Evolutionary conservation across 768 basidiomycete species (phyloP), one percentile per base, ranked within the genome.

Genomic region (Auriscalpium vulgare): DNA sequence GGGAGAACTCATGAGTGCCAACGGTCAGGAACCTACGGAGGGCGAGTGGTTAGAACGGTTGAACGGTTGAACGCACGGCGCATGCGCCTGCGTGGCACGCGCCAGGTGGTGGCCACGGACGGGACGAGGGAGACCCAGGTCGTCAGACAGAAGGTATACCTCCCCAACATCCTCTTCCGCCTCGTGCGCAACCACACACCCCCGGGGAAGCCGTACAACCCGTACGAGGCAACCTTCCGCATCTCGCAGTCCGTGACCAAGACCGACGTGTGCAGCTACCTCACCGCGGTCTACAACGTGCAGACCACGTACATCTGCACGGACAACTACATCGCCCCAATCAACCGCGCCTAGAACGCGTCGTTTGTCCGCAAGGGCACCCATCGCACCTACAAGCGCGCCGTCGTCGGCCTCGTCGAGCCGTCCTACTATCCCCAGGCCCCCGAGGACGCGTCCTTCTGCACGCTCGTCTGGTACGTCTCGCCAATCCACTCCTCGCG

Each of bases 151-250:
- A 83, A 83, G 60, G 77, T 97, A 19, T 97, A 93, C 73, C 85
- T 97, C 38, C 94, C 94, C 43, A 95, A 97, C 70, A 77, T 87
- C 67, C 70, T 88, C 58, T 86, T 95, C 70, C 79, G 81, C 55
- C 77, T 97, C 55, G 83, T 95, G 46, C 83, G 90, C 21, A 97
- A 97, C 68, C 73, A 85, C 62, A 93, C 91, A 0, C 83, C 79
- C 0, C 70, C 72, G 3, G 89, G 87, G 0, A 74, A 88, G 62
- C 77, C 91, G 1, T 97, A 97, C 76, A 95, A 97, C 59, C 93
- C 94, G 1, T 93, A 87, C 74, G 87, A 93, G 69, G 94, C 93
- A 8, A 97, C 94, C 3, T 95, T 97, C 75, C 89, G 91, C 54
- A 78, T 95, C 43, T 88, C 92, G n/a, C 81, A 83, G 59, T 87